Evolutionary conservation across 305 asterid species (phyloP).

Genomic region (Withania somnifera): DNA sequence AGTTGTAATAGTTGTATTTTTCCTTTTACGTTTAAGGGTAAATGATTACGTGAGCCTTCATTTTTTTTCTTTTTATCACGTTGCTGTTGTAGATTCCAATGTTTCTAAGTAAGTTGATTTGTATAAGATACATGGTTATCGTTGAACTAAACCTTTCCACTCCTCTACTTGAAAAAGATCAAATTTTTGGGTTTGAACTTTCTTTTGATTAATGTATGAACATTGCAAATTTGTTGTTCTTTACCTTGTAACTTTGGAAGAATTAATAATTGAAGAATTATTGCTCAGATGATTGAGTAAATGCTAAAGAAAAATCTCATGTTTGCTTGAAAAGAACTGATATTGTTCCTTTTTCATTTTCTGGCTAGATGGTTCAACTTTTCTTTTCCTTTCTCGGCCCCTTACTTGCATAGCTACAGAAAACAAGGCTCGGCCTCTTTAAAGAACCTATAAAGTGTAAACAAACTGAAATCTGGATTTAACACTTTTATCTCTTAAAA

Average conservation of each 20-base stretch:
- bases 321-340: background rate
- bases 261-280: background rate
- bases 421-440: background rate
- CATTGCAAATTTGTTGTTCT: background rate
- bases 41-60: background rate
- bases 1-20: constrained; percentile 2
- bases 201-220: background rate
- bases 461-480: background rate
- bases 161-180: background rate
- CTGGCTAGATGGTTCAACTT: background rate
- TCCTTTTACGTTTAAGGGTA: background rate
- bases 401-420: background rate
- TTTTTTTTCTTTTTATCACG: background rate
- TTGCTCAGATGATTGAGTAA: background rate
- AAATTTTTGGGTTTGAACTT: background rate
- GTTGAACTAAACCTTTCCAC: background rate
- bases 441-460: background rate
- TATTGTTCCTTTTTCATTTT: background rate
- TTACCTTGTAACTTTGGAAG: background rate
- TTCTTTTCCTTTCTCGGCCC: background rate
- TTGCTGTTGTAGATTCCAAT: background rate
- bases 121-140: background rate
- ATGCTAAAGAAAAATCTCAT: background rate
- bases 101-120: background rate
- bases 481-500: background rate